Percentiles rank a stretch among this genome's conserved stretches.
phyloP scores from a whole-genome alignment of 1,284 basidiomycete genomes.

The Pterula multifida region DNA sequence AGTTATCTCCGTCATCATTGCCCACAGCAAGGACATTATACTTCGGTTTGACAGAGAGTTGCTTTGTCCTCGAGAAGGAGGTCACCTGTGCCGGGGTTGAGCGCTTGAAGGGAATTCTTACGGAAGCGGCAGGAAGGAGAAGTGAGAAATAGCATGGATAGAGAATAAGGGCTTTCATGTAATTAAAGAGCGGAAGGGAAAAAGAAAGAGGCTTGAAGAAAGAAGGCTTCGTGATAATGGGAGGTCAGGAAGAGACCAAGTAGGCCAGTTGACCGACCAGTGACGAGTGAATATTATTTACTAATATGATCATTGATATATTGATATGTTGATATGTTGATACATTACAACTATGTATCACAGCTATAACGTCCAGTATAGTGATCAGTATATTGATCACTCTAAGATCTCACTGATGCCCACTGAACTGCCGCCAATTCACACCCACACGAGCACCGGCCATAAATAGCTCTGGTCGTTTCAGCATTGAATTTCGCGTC shows the following conservation, averaged over 20 bases:
- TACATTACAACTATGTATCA: too few species aligned
- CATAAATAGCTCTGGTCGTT: too few species aligned
- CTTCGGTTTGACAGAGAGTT: neutral
- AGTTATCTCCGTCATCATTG: conserved; percentile 15
- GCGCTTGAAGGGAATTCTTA: conserved; percentile 26
- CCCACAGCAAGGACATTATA: conserved; percentile 16
- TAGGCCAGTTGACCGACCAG: neutral
- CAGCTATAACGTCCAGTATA: too few species aligned
- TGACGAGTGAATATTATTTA: neutral
- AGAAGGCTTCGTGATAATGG: neutral
- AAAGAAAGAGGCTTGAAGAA: neutral
- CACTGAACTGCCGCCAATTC: neutral
- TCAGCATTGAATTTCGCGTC: neutral
- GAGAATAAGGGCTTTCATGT: conserved; percentile 22
- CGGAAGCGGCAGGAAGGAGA: conserved; percentile 22
- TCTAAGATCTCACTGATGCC: neutral
- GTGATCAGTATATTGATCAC: too few species aligned
- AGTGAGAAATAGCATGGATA: conserved; percentile 19
- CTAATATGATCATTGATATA: neutral
- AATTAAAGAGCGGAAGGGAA: neutral
- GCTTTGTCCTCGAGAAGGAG: conserved; percentile 6
- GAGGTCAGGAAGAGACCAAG: neutral
- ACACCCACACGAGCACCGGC: too few species aligned
- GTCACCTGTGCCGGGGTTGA: conserved; percentile 4
- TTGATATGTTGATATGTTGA: too few species aligned